These are phyloP conservation scores for Wickerhamiella bombiphila DNA, from an alignment of 805 yeast species.

Conservation along the genomic window DNA sequence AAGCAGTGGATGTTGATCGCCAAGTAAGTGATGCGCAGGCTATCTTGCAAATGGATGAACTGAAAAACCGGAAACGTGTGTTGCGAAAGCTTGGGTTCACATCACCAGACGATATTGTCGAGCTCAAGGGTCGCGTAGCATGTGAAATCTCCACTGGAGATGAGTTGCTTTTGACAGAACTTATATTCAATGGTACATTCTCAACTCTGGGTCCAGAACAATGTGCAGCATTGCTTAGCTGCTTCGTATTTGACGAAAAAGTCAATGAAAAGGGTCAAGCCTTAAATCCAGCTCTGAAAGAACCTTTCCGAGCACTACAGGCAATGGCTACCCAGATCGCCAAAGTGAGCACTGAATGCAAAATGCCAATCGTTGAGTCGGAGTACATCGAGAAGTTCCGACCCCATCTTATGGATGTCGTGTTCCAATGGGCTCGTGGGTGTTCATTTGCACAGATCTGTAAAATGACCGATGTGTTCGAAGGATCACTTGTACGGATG, in stretches of 20 bases:
- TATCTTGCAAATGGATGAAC: slow-evolving; percentile 84
- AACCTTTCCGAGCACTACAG: slow-evolving; percentile 75
- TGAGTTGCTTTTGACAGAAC: slow-evolving; percentile 63
- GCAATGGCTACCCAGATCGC: slow-evolving; percentile 89
- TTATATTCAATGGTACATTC: slow-evolving; percentile 90
- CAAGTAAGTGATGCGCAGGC: slow-evolving; percentile 76
- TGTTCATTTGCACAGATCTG: slow-evolving; percentile 93
- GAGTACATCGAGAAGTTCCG: slow-evolving; percentile 87
- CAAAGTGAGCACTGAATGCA: slow-evolving; percentile 74
- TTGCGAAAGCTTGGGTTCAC: slow-evolving; percentile 83
- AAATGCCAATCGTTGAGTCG: slow-evolving; percentile 77
- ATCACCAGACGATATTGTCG: slow-evolving; percentile 76
- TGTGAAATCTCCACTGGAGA: slow-evolving; percentile 91
- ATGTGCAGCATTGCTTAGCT: slow-evolving; percentile 80
- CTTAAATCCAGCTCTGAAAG: slow-evolving; percentile 78
- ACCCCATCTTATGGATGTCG: slow-evolving; percentile 93
- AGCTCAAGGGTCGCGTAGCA: slow-evolving; percentile 92
- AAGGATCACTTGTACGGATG: slow-evolving; percentile 89
- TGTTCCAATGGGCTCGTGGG: slow-evolving; percentile 91
- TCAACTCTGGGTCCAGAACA: slow-evolving; percentile 78
- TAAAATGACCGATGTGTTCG: slow-evolving; percentile 97
- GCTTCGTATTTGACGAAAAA: slow-evolving; percentile 94
- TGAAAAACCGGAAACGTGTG: slow-evolving; percentile 85
- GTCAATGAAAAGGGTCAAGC: slow-evolving; percentile 66
- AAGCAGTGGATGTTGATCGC: slow-evolving; percentile 44